phyloP scores from a whole-genome alignment of 1,284 basidiomycete species.

The Omphalotus olearius region DNA sequence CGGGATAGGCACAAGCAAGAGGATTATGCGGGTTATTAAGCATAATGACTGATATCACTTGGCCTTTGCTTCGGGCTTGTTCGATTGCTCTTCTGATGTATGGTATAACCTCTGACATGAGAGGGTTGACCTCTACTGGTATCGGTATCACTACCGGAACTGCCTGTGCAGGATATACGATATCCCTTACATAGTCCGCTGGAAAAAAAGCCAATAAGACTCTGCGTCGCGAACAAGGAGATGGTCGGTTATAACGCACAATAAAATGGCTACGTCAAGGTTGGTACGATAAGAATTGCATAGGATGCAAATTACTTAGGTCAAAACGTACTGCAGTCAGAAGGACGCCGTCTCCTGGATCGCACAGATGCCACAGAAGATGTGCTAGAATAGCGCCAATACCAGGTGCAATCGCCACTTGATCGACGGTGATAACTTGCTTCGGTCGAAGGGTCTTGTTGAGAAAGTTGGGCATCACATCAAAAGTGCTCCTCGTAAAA shows the following conservation, averaged over 20 bases:
- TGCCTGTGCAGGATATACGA: slow-evolving; percentile 13
- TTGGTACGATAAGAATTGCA: not conserved
- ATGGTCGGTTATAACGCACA: not conserved
- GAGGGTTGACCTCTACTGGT: slow-evolving; percentile 13
- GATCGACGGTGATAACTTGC: slow-evolving; percentile 4
- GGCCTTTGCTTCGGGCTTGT: not conserved
- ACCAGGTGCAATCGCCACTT: slow-evolving; percentile 11
- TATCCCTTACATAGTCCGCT: slow-evolving; percentile 13
- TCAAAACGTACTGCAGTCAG: slow-evolving; percentile 12
- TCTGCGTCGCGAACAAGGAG: not conserved
- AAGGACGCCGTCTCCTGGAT: slow-evolving; percentile 13
- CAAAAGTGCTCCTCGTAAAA: not conserved
- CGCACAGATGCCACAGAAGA: slow-evolving; percentile 14
- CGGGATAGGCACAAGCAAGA: slow-evolving; percentile 12
- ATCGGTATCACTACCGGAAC: slow-evolving; percentile 8
- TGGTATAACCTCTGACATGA: slow-evolving; percentile 8
- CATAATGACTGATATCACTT: slow-evolving; percentile 9
- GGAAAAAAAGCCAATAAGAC: not conserved
- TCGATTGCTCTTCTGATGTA: slow-evolving; percentile 7
- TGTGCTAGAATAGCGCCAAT: slow-evolving; percentile 13
- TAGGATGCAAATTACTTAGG: not conserved
- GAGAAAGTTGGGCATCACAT: slow-evolving; percentile 10
- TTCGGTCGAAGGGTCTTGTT: slow-evolving; percentile 11
- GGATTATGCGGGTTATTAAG: slow-evolving; percentile 18
- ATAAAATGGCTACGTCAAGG: slow-evolving; percentile 4